phyloP scores from a whole-genome alignment of 305 asterid species.

The Fraxinus xanthoxyloides region DNA sequence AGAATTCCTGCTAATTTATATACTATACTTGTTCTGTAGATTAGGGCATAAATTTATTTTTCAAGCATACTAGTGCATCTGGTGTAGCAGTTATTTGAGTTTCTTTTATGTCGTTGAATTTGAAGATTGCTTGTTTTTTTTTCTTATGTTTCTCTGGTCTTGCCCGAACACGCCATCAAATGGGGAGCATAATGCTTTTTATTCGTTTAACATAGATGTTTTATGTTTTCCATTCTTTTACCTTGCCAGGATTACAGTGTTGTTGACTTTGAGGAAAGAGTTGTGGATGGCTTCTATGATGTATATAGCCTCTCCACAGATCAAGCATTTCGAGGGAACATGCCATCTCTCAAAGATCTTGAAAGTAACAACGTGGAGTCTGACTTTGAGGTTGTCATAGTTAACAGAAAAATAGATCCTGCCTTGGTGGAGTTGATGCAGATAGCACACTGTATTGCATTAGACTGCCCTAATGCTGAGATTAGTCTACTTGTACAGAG shows the following conservation, averaged over 20 bases:
- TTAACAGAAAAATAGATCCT: conserved; percentile 80
- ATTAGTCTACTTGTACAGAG: conserved; percentile 68
- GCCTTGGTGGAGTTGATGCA: conserved; percentile 89
- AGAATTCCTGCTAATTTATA: background rate
- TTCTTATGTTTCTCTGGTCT: background rate
- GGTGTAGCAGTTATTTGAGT: background rate
- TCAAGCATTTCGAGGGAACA: conserved; percentile 63
- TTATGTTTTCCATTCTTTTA: conserved; percentile 13
- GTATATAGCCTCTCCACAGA: conserved; percentile 70
- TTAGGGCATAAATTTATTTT: background rate
- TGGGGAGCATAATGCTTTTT: conserved; percentile 12
- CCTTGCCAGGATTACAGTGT: conserved; percentile 70
- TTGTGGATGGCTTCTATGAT: conserved; percentile 97
- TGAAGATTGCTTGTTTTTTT: background rate
- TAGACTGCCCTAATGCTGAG: conserved; percentile 71
- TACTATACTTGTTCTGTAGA: background rate
- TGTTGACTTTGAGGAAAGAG: conserved; percentile 88
- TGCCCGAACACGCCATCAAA: conserved; percentile 14
- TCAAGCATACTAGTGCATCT: background rate
- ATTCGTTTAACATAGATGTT: conserved; percentile 3
- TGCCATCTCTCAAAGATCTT: conserved; percentile 93
- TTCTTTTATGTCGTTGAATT: background rate
- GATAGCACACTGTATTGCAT: conserved; percentile 72
- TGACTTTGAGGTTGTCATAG: conserved; percentile 77
- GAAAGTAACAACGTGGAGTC: conserved; percentile 69